Evolutionary conservation across 2,329 filamentous ascomycete species (phyloP).

Genomic region (Dactylellina drechsleri): DNA sequence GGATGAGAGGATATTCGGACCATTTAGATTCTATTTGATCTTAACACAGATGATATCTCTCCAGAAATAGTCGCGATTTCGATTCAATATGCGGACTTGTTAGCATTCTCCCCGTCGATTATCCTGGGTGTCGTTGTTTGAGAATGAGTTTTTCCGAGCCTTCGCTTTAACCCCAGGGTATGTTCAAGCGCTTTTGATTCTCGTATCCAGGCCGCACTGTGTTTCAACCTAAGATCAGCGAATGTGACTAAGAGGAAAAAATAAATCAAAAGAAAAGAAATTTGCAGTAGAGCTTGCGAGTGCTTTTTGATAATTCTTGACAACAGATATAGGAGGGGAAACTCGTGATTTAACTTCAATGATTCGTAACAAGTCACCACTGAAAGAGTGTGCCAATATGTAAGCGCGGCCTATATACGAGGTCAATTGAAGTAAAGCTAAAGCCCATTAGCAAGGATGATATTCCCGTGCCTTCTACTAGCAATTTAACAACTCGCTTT

Average conservation of each 20-base stretch:
- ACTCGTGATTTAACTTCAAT: slow-evolving; percentile 3
- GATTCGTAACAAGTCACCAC: not conserved
- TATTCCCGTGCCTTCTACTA: slow-evolving; percentile 39
- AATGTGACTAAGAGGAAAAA: slow-evolving; percentile 5
- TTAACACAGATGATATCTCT: slow-evolving; percentile 26
- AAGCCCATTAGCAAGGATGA: slow-evolving; percentile 28
- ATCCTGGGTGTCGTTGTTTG: slow-evolving; percentile 51
- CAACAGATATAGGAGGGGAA: not conserved
- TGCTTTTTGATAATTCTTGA: slow-evolving; percentile 33
- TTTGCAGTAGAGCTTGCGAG: slow-evolving; percentile 21
- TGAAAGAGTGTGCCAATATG: slow-evolving; percentile 7
- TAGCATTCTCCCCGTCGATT: slow-evolving; percentile 39
- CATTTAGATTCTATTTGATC: slow-evolving; percentile 5
- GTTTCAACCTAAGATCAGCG: slow-evolving; percentile 42
- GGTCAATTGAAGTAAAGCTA: slow-evolving; percentile 4
- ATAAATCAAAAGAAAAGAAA: slow-evolving; percentile 8
- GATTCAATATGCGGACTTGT: slow-evolving; percentile 50
- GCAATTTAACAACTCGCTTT: slow-evolving; percentile 17
- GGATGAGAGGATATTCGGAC: slow-evolving; percentile 38
- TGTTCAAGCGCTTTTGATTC: slow-evolving; percentile 41
- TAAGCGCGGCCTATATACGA: slow-evolving; percentile 49
- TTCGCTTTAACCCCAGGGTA: slow-evolving; percentile 39
- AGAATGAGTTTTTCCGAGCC: slow-evolving; percentile 55
- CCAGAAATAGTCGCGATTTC: slow-evolving; percentile 14
- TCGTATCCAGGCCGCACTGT: slow-evolving; percentile 42